A percentile compares a stretch with the other conserved stretches of the same genome.
Evolutionary conservation across 1,284 basidiomycete species (phyloP).

Genomic region (Grifola frondosa): DNA sequence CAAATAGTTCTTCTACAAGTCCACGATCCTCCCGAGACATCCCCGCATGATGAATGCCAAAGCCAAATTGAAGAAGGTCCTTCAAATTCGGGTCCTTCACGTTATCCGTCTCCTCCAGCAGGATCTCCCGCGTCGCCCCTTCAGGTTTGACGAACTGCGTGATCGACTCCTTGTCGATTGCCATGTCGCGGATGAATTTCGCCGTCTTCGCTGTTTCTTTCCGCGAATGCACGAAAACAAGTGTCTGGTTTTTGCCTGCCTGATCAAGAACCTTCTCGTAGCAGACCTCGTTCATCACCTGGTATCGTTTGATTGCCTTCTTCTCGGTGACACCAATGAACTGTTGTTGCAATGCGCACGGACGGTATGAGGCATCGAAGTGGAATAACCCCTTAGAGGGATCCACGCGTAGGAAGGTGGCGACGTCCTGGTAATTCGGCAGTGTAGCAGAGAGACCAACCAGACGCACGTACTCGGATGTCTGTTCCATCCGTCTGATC

Average conservation of each 20-base stretch:
- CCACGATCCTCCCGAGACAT: conserved; percentile 95
- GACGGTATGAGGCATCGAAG: conserved; percentile 93
- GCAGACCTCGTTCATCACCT: conserved; percentile 98
- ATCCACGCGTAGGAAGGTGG: conserved; percentile 95
- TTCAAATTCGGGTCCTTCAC: conserved; percentile 84
- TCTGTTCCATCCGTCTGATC: conserved; percentile 95
- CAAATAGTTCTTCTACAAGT: conserved; percentile 94
- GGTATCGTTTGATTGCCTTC: conserved; percentile 98
- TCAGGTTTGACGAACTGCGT: conserved; percentile 94
- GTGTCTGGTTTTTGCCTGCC: conserved; percentile 86
- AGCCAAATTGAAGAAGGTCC: conserved; percentile 94
- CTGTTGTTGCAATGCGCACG: conserved; percentile 94
- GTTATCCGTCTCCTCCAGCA: conserved; percentile 82
- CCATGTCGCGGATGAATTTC: conserved; percentile 91
- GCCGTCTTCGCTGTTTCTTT: conserved; percentile 99
- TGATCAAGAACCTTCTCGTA: conserved; percentile 98
- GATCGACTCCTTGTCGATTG: conserved; percentile 95
- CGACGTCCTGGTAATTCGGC: conserved; percentile 99
- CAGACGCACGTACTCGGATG: conserved; percentile 87
- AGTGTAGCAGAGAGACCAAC: conserved; percentile 96
- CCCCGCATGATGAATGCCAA: conserved; percentile 98
- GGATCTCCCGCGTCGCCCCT: conserved; percentile 83
- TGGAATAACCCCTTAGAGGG: conserved; percentile 93
- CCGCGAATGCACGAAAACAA: conserved; percentile 97
- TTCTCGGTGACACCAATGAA: conserved; percentile 99